These are phyloP conservation scores for Hemerocallis citrina DNA, from an alignment of 106 monocot species.

Conservation along the genomic window DNA sequence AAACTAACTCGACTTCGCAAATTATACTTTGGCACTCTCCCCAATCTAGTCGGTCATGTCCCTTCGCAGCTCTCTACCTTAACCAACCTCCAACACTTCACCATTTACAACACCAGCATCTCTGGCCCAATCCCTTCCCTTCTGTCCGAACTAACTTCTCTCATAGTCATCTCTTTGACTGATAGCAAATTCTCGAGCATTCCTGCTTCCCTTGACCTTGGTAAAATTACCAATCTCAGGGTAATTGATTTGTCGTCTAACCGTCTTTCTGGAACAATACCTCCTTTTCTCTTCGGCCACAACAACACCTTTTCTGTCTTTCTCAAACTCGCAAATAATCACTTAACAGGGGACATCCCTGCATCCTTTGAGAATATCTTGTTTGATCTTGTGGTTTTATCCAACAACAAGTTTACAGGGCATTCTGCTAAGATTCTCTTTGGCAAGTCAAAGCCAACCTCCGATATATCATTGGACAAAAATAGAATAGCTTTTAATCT, in stretches of 20 bases:
- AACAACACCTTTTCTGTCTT: neutral
- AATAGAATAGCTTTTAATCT: too few species aligned
- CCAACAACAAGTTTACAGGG: too few species aligned
- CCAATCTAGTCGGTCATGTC: neutral
- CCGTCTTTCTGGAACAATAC: too few species aligned
- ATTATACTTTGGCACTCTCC: too few species aligned
- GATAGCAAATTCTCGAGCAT: neutral
- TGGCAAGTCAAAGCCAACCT: too few species aligned
- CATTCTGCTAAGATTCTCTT: too few species aligned
- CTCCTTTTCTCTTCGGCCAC: too few species aligned
- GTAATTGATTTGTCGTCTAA: too few species aligned
- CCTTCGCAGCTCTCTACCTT: neutral
- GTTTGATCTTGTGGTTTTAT: too few species aligned
- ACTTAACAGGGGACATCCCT: conserved; percentile 18
- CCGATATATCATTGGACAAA: too few species aligned
- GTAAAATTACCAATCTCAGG: neutral
- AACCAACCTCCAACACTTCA: neutral
- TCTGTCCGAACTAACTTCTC: neutral
- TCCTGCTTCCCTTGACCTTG: conserved; percentile 7
- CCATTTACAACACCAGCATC: neutral
- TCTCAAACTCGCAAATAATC: neutral
- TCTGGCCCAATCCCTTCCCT: neutral
- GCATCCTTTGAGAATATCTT: neutral
- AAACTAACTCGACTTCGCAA: too few species aligned
- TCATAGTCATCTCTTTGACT: conserved; percentile 6